phyloP scores from a whole-genome alignment of 352 stramenopile species.

The Thraustotheca clavata region DNA sequence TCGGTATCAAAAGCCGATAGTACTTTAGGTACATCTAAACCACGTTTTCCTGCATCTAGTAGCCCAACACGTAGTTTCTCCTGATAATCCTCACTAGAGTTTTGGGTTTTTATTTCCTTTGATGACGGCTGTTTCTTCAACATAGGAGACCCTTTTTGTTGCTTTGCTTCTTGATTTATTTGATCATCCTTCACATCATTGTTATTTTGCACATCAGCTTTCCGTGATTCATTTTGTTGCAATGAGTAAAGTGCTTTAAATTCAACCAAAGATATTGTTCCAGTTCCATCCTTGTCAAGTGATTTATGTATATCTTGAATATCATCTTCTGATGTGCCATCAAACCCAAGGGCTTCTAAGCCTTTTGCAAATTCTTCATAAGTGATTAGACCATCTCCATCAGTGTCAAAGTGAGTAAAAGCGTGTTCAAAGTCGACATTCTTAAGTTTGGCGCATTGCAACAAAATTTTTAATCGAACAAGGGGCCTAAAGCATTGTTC shows the following conservation, averaged over 20 bases:
- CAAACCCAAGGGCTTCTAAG: constrained; percentile 42
- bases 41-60: constrained; percentile 30
- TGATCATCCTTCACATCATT: too few species aligned
- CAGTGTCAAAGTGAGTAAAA: constrained; percentile 49
- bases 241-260: constrained; percentile 38
- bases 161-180: too few species aligned
- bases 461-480: constrained; percentile 25
- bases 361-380: constrained; percentile 39
- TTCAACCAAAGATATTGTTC: constrained; percentile 46
- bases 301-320: constrained; percentile 28
- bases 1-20: constrained; percentile 76
- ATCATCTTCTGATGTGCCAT: constrained; percentile 31
- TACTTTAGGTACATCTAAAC: constrained; percentile 37
- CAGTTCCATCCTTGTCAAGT: constrained; percentile 46
- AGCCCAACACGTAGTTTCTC: constrained; percentile 42
- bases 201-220: too few species aligned
- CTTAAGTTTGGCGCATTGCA: constrained; percentile 25
- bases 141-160: too few species aligned
- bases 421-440: constrained; percentile 32
- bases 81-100: too few species aligned
- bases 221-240: too few species aligned
- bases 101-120: too few species aligned
- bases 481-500: too few species aligned
- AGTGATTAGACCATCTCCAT: constrained; percentile 43
- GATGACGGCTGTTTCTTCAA: too few species aligned